Percentiles rank a stretch among this genome's conserved stretches.
Conservation (phyloP, 2,329 filamentous ascomycete species). For the Colletotrichum abscissum region DNA sequence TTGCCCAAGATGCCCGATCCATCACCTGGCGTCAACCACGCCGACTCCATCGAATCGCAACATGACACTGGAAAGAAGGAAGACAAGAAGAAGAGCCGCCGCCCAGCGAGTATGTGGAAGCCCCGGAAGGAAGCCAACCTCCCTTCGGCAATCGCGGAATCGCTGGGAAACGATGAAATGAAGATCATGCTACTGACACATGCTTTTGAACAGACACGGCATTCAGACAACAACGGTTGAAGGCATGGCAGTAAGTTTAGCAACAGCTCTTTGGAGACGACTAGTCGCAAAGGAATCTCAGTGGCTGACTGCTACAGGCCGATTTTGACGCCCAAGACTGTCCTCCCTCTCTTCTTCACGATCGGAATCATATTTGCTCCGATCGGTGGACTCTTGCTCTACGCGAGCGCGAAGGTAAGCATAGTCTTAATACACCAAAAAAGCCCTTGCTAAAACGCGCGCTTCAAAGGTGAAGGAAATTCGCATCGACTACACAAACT, state of each 20-base stretch:
- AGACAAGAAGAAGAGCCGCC: slow-evolving; percentile 90
- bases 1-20: slow-evolving; percentile 58
- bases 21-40: slow-evolving; percentile 55
- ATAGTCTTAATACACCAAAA: not conserved
- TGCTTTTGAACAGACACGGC: slow-evolving; percentile 77
- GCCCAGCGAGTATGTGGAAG: slow-evolving; percentile 82
- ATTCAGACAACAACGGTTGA: slow-evolving; percentile 95
- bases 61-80: slow-evolving; percentile 62
- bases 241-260: slow-evolving; percentile 93
- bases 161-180: not conserved
- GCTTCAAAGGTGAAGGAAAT: slow-evolving; percentile 83
- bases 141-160: slow-evolving; percentile 21
- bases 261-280: slow-evolving; percentile 34
- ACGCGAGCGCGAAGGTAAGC: slow-evolving; percentile 82
- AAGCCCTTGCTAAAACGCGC: slow-evolving; percentile 3
- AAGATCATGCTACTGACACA: slow-evolving; percentile 19
- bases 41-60: slow-evolving; percentile 66
- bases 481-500: slow-evolving; percentile 89
- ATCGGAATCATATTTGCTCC: slow-evolving; percentile 94
- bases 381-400: slow-evolving; percentile 87
- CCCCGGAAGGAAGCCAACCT: slow-evolving; percentile 23
- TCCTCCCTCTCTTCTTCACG: slow-evolving; percentile 89
- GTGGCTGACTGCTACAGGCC: slow-evolving; percentile 67
- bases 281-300: not conserved
- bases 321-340: slow-evolving; percentile 94